Evolutionary conservation across 2,329 filamentous ascomycete species (phyloP).

Genomic region (Taxawa tesnikishii): DNA sequence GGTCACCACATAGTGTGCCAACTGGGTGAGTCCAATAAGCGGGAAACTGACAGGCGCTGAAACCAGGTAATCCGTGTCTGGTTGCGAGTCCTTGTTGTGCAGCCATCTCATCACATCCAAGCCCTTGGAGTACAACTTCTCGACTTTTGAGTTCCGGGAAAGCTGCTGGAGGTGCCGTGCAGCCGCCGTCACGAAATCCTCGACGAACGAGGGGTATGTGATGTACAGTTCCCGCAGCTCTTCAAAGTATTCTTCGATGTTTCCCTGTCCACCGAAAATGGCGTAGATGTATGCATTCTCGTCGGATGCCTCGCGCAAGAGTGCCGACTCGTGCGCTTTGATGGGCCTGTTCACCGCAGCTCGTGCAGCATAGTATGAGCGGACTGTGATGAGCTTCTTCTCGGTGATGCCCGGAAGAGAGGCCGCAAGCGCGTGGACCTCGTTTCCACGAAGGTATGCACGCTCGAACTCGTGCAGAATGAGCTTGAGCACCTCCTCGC

Average conservation of each 20-base stretch:
- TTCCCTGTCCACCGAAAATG: slow-evolving; percentile 93
- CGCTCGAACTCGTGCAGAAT: slow-evolving; percentile 94
- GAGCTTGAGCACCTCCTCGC: slow-evolving; percentile 84
- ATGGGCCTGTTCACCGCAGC: slow-evolving; percentile 74
- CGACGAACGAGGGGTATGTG: slow-evolving; percentile 83
- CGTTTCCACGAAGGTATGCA: slow-evolving; percentile 86
- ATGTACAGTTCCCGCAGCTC: slow-evolving; percentile 84
- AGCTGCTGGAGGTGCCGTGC: slow-evolving; percentile 81
- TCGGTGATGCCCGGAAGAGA: slow-evolving; percentile 76
- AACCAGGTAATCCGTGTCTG: slow-evolving; percentile 86
- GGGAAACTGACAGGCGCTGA: slow-evolving; percentile 93
- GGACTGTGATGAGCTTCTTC: slow-evolving; percentile 85
- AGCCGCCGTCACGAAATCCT: slow-evolving; percentile 67
- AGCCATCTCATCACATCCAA: slow-evolving; percentile 91
- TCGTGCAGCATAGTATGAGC: slow-evolving; percentile 84
- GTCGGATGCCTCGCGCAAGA: slow-evolving; percentile 79
- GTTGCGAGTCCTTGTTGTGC: slow-evolving; percentile 75
- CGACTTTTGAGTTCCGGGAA: slow-evolving; percentile 69
- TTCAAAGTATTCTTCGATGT: slow-evolving; percentile 99
- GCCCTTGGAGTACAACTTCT: slow-evolving; percentile 96
- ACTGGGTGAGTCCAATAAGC: slow-evolving; percentile 87
- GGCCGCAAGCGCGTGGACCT: slow-evolving; percentile 83
- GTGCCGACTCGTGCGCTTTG: slow-evolving; percentile 84
- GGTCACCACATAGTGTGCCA: slow-evolving; percentile 89
- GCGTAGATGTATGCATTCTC: slow-evolving; percentile 77